These are phyloP conservation scores for Kuraishia capsulata DNA, from an alignment of 805 yeast species.

Conservation along the genomic window DNA sequence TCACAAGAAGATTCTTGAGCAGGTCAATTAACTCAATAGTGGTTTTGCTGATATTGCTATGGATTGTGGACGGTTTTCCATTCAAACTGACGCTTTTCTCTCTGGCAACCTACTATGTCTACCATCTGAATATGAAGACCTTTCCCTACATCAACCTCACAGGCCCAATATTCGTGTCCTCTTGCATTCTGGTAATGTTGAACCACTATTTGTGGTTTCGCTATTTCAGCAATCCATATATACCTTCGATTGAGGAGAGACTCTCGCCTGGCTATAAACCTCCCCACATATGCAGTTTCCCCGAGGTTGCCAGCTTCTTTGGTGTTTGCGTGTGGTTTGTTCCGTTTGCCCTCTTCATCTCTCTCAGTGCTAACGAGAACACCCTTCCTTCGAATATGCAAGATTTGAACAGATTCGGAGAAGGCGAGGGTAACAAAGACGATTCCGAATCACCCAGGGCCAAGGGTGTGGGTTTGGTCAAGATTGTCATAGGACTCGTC, in stretches of 20 bases:
- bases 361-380: conserved; percentile 86
- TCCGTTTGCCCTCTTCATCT: conserved; percentile 87
- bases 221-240: conserved; percentile 62
- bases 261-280: conserved; percentile 50
- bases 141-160: conserved; percentile 80
- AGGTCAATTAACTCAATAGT: conserved; percentile 59
- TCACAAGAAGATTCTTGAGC: conserved; percentile 63
- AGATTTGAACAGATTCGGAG: conserved; percentile 11
- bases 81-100: conserved; percentile 58
- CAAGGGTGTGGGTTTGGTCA: conserved; percentile 58
- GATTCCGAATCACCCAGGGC: conserved; percentile 20
- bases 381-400: conserved; percentile 49
- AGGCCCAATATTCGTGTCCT: conserved; percentile 59
- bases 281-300: conserved; percentile 68
- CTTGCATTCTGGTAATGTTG: conserved; percentile 62
- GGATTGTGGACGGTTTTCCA: conserved; percentile 76
- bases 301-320: conserved; percentile 91
- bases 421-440: conserved; percentile 20
- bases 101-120: conserved; percentile 60
- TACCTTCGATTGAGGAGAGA: conserved; percentile 60
- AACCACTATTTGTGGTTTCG: conserved; percentile 91
- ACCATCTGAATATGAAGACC: conserved; percentile 64
- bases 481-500: conserved; percentile 46
- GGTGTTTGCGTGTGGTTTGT: conserved; percentile 91
- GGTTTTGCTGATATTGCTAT: conserved; percentile 41